phyloP scores from a whole-genome alignment of 331 rosid species.

The Arachis monticola region DNA sequence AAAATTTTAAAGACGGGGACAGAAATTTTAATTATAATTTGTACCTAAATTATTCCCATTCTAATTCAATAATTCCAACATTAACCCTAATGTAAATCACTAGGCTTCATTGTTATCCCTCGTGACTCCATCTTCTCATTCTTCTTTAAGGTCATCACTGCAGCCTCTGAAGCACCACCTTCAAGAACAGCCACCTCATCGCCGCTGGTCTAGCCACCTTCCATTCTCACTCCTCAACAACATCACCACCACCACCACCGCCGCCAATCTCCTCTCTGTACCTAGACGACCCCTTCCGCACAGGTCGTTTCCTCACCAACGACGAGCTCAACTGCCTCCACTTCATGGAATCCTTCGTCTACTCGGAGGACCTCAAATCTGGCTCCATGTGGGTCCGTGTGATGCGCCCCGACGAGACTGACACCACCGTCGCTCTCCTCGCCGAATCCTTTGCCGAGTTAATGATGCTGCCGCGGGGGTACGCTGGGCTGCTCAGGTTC shows the following conservation, averaged over 20 bases:
- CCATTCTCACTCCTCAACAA: conserved; percentile 41
- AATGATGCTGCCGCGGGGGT: conserved; percentile 65
- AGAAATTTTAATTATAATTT: too few species aligned
- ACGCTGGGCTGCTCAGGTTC: conserved; percentile 57
- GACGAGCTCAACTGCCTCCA: conserved; percentile 63
- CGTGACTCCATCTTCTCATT: too few species aligned
- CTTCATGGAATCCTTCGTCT: conserved; percentile 56
- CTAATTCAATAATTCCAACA: too few species aligned
- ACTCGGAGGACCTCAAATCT: conserved; percentile 59
- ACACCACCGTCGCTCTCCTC: conserved; percentile 60
- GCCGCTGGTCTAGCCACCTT: background rate
- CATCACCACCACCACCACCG: conserved; percentile 31
- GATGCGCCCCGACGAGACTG: conserved; percentile 70
- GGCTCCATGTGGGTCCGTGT: conserved; percentile 79
- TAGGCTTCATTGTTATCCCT: too few species aligned
- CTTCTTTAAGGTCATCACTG: too few species aligned
- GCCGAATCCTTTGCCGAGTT: conserved; percentile 89
- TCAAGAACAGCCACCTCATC: too few species aligned
- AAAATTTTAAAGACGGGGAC: too few species aligned
- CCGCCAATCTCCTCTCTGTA: conserved; percentile 26
- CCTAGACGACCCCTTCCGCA: conserved; percentile 52
- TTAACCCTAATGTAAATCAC: too few species aligned
- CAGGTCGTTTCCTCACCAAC: conserved; percentile 67
- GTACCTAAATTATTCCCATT: too few species aligned
- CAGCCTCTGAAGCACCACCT: too few species aligned